Conservation (phyloP, 2,329 filamentous ascomycete genomes). For the Cordyceps farinosa region DNA sequence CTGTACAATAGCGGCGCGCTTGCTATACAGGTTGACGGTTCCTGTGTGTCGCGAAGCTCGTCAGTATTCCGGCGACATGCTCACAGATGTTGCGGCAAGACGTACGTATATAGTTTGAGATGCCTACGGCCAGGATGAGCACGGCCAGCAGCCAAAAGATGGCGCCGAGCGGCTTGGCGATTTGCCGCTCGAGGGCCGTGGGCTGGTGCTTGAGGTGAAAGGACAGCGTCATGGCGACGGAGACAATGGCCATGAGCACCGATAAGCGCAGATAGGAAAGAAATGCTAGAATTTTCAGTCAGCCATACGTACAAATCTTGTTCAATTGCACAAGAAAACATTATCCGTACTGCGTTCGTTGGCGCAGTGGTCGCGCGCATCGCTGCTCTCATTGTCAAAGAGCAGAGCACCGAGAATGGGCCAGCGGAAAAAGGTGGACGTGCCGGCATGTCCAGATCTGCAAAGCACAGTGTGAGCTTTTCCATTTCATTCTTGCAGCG, state of each 20-base stretch:
- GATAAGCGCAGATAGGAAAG: conserved; percentile 87
- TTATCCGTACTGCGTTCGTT: conserved; percentile 63
- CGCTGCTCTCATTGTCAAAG: conserved; percentile 70
- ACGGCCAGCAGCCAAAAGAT: conserved; percentile 84
- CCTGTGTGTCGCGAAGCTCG: conserved; percentile 34
- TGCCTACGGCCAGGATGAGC: conserved; percentile 70
- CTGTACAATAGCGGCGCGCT: conserved; percentile 79
- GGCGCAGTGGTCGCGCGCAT: conserved; percentile 74
- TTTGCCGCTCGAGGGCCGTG: conserved; percentile 63
- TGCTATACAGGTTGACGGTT: conserved; percentile 75
- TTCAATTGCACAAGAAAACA: too few relatives aligned
- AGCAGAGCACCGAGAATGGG: conserved; percentile 65
- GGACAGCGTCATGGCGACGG: conserved; percentile 84
- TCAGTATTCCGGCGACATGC: background rate
- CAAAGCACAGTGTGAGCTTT: background rate
- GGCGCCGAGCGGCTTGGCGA: conserved; percentile 79
- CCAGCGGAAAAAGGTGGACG: conserved; percentile 52
- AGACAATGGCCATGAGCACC: conserved; percentile 86
- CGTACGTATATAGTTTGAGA: conserved; percentile 81
- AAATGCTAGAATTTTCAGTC: conserved; percentile 51
- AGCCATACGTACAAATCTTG: background rate
- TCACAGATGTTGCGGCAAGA: background rate
- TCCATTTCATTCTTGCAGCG: too few relatives aligned
- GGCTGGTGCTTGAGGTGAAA: conserved; percentile 83
- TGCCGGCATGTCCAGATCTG: conserved; percentile 26